These are phyloP conservation scores for Exophiala lecanii-corni DNA, from an alignment of 2,329 filamentous ascomycete species.

Conservation along the genomic window DNA sequence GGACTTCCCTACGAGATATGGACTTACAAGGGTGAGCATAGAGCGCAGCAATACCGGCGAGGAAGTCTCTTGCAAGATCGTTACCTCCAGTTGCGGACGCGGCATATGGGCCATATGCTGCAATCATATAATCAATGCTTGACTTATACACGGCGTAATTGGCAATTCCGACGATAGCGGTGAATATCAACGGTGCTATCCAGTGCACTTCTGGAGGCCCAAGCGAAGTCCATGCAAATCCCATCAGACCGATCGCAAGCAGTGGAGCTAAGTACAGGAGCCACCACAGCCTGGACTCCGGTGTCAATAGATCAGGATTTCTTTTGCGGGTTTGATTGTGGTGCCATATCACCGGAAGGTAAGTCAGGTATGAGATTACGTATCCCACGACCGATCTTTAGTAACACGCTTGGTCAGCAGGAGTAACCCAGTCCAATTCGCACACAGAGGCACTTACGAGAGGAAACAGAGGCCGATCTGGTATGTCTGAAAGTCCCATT, in stretches of 20 bases:
- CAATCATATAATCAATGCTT: slow-evolving; percentile 62
- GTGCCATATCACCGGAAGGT: slow-evolving; percentile 51
- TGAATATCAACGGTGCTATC: slow-evolving; percentile 59
- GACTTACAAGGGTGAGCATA: slow-evolving; percentile 50
- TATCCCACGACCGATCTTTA: slow-evolving; percentile 51
- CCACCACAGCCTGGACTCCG: slow-evolving; percentile 57
- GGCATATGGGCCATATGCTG: slow-evolving; percentile 59
- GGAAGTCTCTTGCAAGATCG: slow-evolving; percentile 59
- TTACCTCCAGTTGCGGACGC: slow-evolving; percentile 64
- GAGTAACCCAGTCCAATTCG: no score
- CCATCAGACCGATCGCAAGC: slow-evolving; percentile 50
- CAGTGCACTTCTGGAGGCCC: slow-evolving; percentile 53
- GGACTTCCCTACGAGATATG: no score
- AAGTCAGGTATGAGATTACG: slow-evolving; percentile 51
- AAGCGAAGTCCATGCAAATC: slow-evolving; percentile 57
- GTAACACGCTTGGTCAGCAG: not conserved
- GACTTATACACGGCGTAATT: slow-evolving; percentile 42
- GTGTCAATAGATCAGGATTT: slow-evolving; percentile 50
- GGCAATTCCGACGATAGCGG: slow-evolving; percentile 55
- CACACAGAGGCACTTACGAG: slow-evolving; percentile 40
- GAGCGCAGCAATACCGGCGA: slow-evolving; percentile 58
- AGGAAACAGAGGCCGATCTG: slow-evolving; percentile 51
- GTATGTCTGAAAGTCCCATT: slow-evolving; percentile 54
- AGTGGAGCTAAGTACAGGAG: slow-evolving; percentile 44
- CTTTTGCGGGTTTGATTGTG: slow-evolving; percentile 37